phyloP scores from a whole-genome alignment of 495 filamentous ascomycete species.

The Poronia punctata region DNA sequence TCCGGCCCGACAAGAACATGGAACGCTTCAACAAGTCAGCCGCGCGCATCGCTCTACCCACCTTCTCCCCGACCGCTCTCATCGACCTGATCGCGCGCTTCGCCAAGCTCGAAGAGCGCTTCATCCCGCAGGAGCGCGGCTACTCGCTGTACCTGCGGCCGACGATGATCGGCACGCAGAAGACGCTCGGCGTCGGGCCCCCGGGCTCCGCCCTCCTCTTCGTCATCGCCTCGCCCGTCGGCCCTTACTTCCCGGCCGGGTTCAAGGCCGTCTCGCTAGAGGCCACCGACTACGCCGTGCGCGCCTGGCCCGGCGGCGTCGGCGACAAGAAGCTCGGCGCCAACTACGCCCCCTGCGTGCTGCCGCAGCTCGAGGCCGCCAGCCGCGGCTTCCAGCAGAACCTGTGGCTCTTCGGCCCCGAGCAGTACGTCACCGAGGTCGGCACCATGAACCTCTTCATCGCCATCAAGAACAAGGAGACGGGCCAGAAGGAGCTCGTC shows the following conservation, averaged over 20 bases:
- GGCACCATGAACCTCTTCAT: constrained; percentile 98
- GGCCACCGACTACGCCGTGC: constrained; percentile 89
- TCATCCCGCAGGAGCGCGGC: constrained; percentile 77
- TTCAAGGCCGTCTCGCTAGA: constrained; percentile 95
- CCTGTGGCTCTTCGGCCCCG: constrained; percentile 90
- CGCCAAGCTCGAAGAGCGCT: constrained; percentile 71
- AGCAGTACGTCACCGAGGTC: constrained; percentile 92
- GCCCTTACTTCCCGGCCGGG: constrained; percentile 94
- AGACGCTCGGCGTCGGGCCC: constrained; percentile 82
- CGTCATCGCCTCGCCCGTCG: constrained; percentile 93
- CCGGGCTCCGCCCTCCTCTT: constrained; percentile 87
- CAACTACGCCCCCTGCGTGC: constrained; percentile 95
- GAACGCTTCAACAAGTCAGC: constrained; percentile 81
- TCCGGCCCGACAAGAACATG: constrained; percentile 98
- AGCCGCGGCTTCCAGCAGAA: constrained; percentile 93
- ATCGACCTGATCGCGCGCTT: constrained; percentile 75
- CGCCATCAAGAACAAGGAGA: constrained; percentile 69
- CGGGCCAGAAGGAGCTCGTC: constrained; percentile 80
- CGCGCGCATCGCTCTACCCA: constrained; percentile 84
- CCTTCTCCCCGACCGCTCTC: constrained; percentile 61
- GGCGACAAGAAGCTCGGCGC: constrained; percentile 97
- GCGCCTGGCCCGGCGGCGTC: constrained; percentile 94
- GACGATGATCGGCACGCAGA: constrained; percentile 94
- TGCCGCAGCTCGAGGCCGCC: constrained; percentile 87
- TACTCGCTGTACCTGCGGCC: constrained; percentile 93